phyloP scores from a whole-genome alignment of 1,139 yeast species.

The Zygosaccharomyces sapae region DNA sequence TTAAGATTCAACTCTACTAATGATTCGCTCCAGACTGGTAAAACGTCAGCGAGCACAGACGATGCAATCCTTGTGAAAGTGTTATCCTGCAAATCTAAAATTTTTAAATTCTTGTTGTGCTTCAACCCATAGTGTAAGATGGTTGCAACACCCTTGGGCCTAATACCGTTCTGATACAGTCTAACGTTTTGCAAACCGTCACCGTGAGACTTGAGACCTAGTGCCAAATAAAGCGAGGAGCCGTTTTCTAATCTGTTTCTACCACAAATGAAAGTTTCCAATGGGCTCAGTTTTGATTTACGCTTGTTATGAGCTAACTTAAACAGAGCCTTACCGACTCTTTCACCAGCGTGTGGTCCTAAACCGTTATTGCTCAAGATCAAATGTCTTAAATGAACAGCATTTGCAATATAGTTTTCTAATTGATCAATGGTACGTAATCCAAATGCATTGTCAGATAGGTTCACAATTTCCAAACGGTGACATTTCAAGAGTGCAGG shows the following conservation, averaged over 20 bases:
- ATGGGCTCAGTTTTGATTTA: slow-evolving; percentile 41
- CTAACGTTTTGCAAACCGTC: slow-evolving; percentile 66
- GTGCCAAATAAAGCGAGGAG: slow-evolving; percentile 69
- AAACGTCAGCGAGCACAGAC: slow-evolving; percentile 56
- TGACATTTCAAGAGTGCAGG: slow-evolving; percentile 69
- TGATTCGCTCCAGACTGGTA: slow-evolving; percentile 50
- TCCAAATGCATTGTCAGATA: slow-evolving; percentile 95
- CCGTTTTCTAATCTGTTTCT: slow-evolving; percentile 96
- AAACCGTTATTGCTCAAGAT: slow-evolving; percentile 91
- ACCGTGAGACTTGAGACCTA: slow-evolving; percentile 69
- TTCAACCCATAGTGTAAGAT: slow-evolving; percentile 70
- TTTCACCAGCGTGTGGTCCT: slow-evolving; percentile 96
- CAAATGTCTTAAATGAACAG: slow-evolving; percentile 76
- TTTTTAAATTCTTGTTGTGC: slow-evolving; percentile 54
- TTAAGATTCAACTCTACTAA: slow-evolving; percentile 78
- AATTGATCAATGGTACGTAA: slow-evolving; percentile 90
- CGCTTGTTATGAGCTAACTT: slow-evolving; percentile 64
- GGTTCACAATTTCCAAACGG: slow-evolving; percentile 65
- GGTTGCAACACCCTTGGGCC: slow-evolving; percentile 84
- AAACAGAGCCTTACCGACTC: slow-evolving; percentile 82
- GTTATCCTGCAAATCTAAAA: slow-evolving; percentile 88
- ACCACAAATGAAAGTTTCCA: slow-evolving; percentile 88
- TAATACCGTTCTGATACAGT: slow-evolving; percentile 91
- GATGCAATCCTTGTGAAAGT: slow-evolving; percentile 89
- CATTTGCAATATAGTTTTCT: slow-evolving; percentile 70